These are phyloP conservation scores for Boletus coccyginus DNA, from an alignment of 768 basidiomycete genomes.

Conservation along the genomic window DNA sequence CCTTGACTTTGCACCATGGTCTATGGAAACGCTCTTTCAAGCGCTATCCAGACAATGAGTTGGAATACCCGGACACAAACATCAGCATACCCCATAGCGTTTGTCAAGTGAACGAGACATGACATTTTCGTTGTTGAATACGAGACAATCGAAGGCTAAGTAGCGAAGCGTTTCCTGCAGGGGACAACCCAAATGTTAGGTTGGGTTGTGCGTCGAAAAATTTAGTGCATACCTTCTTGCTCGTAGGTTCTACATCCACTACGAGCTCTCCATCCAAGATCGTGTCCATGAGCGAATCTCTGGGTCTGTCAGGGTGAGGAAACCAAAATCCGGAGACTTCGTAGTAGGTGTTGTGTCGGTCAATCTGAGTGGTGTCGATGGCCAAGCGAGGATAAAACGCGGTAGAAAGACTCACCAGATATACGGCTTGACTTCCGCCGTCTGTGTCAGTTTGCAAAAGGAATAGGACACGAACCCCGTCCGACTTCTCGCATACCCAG, in stretches of 20 bases:
- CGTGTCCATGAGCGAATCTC: conserved; percentile 68
- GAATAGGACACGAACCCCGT: conserved; percentile 88
- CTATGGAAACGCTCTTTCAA: conserved; percentile 78
- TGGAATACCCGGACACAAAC: not conserved
- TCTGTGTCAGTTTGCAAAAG: conserved; percentile 62
- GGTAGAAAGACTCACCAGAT: conserved; percentile 56
- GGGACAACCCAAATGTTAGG: not conserved
- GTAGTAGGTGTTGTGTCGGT: conserved; percentile 89
- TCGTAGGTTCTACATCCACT: conserved; percentile 78
- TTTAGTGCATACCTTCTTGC: conserved; percentile 53
- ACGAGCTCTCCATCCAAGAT: conserved; percentile 95
- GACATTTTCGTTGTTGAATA: conserved; percentile 80
- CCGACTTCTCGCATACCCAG: conserved; percentile 99
- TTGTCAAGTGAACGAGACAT: conserved; percentile 82
- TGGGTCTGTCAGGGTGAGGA: conserved; percentile 78
- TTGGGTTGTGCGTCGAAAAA: not conserved
- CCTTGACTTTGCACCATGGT: conserved; percentile 71
- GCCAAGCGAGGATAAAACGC: not conserved
- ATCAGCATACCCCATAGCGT: conserved; percentile 77
- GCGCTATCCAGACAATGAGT: conserved; percentile 31
- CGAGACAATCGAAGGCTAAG: conserved; percentile 91
- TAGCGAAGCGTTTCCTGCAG: conserved; percentile 75
- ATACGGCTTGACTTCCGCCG: conserved; percentile 57
- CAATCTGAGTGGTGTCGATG: conserved; percentile 58
- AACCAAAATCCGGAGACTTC: conserved; percentile 76